phyloP scores from a whole-genome alignment of 768 basidiomycete species.

The Collybia sordida region DNA sequence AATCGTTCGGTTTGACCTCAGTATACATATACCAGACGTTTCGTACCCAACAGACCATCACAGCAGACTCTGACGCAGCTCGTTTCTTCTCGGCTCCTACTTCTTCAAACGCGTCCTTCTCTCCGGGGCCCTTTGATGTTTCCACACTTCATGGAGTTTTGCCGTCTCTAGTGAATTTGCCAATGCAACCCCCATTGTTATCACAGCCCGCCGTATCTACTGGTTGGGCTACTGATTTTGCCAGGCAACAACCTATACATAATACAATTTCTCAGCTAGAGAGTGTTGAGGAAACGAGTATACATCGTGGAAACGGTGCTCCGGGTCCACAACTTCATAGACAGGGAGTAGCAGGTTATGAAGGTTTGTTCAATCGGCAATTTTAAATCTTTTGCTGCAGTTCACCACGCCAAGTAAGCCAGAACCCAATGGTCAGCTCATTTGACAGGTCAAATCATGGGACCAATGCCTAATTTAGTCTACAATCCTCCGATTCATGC shows the following conservation, averaged over 20 bases:
- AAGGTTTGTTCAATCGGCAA: too few relatives aligned
- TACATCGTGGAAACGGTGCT: not conserved
- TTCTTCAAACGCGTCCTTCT: conserved; percentile 33
- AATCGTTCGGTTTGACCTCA: conserved; percentile 3
- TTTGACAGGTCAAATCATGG: too few relatives aligned
- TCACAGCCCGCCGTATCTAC: conserved; percentile 25
- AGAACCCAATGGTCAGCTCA: too few relatives aligned
- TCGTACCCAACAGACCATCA: conserved; percentile 45
- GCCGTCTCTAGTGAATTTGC: conserved; percentile 27
- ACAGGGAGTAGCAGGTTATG: too few relatives aligned
- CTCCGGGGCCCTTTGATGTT: conserved; percentile 51
- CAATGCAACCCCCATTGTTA: conserved; percentile 19
- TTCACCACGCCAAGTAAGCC: too few relatives aligned
- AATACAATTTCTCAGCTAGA: conserved; percentile 4
- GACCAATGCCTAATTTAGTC: not conserved
- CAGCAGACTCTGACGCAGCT: conserved; percentile 62
- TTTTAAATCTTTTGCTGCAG: too few relatives aligned
- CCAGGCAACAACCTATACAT: conserved; percentile 33
- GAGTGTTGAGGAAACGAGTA: conserved; percentile 1
- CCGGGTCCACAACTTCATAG: too few relatives aligned
- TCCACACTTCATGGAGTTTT: conserved; percentile 51
- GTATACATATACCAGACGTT: conserved; percentile 43
- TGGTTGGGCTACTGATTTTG: conserved; percentile 68
- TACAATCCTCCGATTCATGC: not conserved
- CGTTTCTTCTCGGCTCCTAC: conserved; percentile 58